Conservation (phyloP, 345 rosid genomes). For the Eutrema heterophyllum region DNA sequence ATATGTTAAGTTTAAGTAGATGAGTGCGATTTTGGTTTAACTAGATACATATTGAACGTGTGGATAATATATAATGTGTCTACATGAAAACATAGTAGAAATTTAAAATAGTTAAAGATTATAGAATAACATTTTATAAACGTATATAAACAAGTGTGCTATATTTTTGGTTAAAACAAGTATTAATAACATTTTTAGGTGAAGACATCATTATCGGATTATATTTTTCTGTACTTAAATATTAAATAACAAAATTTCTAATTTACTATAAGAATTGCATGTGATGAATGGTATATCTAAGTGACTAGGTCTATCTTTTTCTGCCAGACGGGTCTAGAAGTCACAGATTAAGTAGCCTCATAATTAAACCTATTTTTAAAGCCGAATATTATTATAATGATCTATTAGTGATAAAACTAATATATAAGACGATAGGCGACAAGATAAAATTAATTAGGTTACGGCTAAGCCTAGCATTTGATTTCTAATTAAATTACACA, state of each 20-base stretch:
- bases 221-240: not conserved
- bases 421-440: not conserved
- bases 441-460: constrained; percentile 20
- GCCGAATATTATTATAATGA: not conserved
- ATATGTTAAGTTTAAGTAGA: not conserved
- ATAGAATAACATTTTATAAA: not conserved
- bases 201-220: not conserved
- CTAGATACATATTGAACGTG: not conserved
- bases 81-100: not conserved
- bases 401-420: not conserved
- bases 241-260: not conserved
- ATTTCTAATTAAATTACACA: not conserved
- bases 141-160: not conserved
- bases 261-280: constrained; percentile 4
- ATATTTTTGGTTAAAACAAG: not conserved
- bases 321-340: constrained; percentile 9
- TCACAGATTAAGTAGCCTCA: not conserved
- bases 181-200: not conserved
- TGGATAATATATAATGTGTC: not conserved
- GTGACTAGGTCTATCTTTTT: not conserved
- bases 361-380: not conserved
- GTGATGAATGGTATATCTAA: constrained; percentile 12
- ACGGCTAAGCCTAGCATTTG: constrained; percentile 2
- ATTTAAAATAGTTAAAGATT: not conserved
- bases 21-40: not conserved